Base-by-base conservation (phyloP, 768 basidiomycete species). In the Boletus subcaerulescens region DNA sequence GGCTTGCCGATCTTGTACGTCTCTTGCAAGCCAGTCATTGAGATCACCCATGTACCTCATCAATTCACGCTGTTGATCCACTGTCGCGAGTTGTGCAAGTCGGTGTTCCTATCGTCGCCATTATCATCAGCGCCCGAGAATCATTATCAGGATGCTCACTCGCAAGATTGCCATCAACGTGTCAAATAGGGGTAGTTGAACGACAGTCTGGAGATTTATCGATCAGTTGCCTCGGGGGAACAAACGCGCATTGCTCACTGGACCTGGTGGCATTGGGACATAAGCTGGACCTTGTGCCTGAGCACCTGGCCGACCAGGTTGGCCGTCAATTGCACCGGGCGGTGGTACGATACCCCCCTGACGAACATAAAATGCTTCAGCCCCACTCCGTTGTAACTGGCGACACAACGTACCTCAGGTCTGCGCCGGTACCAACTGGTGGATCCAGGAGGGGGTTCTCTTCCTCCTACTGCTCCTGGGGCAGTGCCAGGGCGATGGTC, bases 1-100 rank as follows among this genome's bases (percentile, higher is more conserved):
- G 4, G 80, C 76, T 57, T 90, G 90, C 22, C 91, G 84, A 69
- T 91, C 89, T 44, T 79, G 77, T 0, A 91, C 89, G 66, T 93
- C 91, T 33, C 84, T 80, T 52, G 79, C 84, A 15, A 93, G 73
- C 91, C 91, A 93, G 33, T 82, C 79, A 58, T 93, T 93, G 32
- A 93, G 73, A 2, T 77, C 80, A 45, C 80, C 65, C 81, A 93
- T 85, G 60, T 93, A 92, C 49, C 86, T 75, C 81, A 89, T 89
- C 48, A 91, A 73, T 65, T 89, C 88, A 38, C 88, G 79, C 60
- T 89, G 89, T 63, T 92, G 89, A 45, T 88, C 85, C 14, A 91
- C 80, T 26, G 87, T 86, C 0, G 87, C 89, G 18, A 83, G 69
- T 67, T 89, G 87, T 1, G 87, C 87, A 6, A 82, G 69, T 4